Conservation (phyloP, 2,329 filamentous ascomycete species). For the Trichoderma lentiforme region DNA sequence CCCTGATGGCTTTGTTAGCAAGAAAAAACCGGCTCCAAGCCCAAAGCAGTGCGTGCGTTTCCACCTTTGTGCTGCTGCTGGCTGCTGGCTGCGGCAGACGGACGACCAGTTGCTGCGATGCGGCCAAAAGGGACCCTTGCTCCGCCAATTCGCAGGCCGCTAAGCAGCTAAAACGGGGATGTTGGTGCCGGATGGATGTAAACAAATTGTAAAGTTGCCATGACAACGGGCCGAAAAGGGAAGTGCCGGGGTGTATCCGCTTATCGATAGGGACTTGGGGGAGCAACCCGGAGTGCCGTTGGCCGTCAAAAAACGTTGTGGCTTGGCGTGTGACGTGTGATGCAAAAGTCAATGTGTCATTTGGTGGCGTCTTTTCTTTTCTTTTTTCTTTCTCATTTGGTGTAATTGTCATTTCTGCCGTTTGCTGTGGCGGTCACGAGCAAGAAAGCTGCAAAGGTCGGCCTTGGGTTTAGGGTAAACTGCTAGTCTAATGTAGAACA, state of each 20-base stretch:
- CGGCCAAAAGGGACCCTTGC: conserved; percentile 9
- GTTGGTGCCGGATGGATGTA: conserved; percentile 29
- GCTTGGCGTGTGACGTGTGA: not conserved
- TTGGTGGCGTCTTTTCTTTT: not conserved
- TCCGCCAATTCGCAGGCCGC: conserved; percentile 19
- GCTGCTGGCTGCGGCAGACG: not conserved
- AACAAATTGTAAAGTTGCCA: conserved; percentile 38
- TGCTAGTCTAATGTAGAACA: not conserved
- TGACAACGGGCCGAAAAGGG: conserved; percentile 31
- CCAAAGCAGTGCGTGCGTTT: conserved; percentile 13
- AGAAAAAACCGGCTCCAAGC: conserved; percentile 7
- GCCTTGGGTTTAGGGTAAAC: not conserved
- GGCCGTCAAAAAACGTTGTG: not conserved
- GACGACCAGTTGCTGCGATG: conserved; percentile 8
- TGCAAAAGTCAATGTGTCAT: not conserved
- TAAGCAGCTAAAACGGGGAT: conserved; percentile 8
- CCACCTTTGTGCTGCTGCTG: not conserved
- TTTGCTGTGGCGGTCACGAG: not conserved
- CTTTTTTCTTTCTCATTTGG: not conserved
- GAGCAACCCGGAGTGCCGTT: not conserved
- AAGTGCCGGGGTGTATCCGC: conserved; percentile 24
- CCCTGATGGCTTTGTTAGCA: not conserved
- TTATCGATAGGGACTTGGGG: conserved; percentile 21
- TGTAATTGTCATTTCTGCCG: not conserved
- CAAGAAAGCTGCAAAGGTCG: not conserved